These are phyloP conservation scores for Exophiala bonariae DNA, from an alignment of 2,329 filamentous ascomycete genomes.

Conservation along the genomic window DNA sequence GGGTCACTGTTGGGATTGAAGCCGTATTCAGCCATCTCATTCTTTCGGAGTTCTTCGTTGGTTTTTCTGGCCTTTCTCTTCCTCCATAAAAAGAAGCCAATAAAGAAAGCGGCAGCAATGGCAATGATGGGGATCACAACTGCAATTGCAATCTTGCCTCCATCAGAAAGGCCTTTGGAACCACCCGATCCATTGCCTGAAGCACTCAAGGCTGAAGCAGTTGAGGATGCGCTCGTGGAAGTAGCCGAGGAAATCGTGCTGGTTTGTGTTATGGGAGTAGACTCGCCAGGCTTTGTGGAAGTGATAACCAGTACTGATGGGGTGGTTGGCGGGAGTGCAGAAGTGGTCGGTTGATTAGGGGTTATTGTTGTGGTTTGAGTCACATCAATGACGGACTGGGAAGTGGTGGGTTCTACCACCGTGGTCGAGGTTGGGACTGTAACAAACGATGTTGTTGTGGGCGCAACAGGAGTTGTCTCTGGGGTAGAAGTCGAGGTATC, in stretches of 20 bases:
- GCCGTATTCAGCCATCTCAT: conserved; percentile 95
- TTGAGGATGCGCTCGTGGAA: conserved; percentile 27
- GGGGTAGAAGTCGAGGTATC: conserved; percentile 18
- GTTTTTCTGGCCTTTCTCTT: conserved; percentile 82
- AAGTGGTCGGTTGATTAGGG: conserved; percentile 17
- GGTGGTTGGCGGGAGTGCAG: conserved; percentile 9
- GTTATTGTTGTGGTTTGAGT: conserved; percentile 25
- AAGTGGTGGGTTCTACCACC: conserved; percentile 20
- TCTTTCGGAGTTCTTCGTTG: conserved; percentile 82
- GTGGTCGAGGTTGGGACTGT: conserved; percentile 23
- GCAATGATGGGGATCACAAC: conserved; percentile 91
- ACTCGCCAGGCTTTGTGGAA: conserved; percentile 29
- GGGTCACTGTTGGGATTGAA: conserved; percentile 98
- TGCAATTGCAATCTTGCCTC: conserved; percentile 81
- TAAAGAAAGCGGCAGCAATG: conserved; percentile 66
- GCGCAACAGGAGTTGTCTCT: background rate
- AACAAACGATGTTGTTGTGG: conserved; percentile 28
- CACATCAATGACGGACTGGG: conserved; percentile 24
- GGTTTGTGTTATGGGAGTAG: conserved; percentile 30
- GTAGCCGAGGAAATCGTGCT: conserved; percentile 15
- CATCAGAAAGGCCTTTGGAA: conserved; percentile 40
- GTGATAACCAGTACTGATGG: conserved; percentile 30
- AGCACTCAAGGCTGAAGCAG: conserved; percentile 25
- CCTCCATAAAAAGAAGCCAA: conserved; percentile 65
- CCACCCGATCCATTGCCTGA: conserved; percentile 21